Conservation (phyloP, 108 stramenopile genomes). For the Parietichytrium sp. region DNA sequence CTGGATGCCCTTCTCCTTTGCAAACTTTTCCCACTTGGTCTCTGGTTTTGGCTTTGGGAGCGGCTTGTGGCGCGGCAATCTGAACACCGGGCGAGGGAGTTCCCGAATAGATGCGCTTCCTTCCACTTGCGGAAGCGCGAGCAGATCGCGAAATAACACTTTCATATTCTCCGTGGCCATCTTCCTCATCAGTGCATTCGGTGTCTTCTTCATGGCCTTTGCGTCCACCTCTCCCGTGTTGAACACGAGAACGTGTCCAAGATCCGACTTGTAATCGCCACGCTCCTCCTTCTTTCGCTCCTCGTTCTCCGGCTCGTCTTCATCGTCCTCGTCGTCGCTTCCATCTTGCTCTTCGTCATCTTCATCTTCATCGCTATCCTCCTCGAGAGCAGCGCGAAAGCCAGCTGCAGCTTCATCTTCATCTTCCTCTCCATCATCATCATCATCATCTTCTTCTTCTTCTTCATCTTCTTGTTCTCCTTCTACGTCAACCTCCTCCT, state of each 20-base stretch:
- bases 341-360: background rate
- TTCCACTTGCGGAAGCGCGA: constrained; percentile 4
- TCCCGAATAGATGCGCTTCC: background rate
- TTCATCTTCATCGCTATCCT: background rate
- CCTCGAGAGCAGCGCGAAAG: too few relatives aligned
- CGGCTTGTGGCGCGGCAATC: constrained; percentile 43
- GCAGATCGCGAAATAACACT: constrained; percentile 13
- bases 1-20: constrained; percentile 62
- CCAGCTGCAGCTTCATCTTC: background rate
- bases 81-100: background rate
- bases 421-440: background rate
- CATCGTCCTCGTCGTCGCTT: background rate
- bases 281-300: background rate
- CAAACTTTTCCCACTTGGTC: constrained; percentile 65
- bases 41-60: constrained; percentile 51
- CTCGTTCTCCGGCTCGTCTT: background rate
- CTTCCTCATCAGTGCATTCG: background rate
- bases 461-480: background rate
- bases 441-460: background rate
- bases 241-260: background rate
- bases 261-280: constrained; percentile 23
- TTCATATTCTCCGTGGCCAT: constrained; percentile 18
- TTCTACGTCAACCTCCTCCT: background rate
- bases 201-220: background rate
- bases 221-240: constrained; percentile 11